phyloP scores from a whole-genome alignment of 176 grass and related monocot genomes.

The Musa schizocarpa region DNA sequence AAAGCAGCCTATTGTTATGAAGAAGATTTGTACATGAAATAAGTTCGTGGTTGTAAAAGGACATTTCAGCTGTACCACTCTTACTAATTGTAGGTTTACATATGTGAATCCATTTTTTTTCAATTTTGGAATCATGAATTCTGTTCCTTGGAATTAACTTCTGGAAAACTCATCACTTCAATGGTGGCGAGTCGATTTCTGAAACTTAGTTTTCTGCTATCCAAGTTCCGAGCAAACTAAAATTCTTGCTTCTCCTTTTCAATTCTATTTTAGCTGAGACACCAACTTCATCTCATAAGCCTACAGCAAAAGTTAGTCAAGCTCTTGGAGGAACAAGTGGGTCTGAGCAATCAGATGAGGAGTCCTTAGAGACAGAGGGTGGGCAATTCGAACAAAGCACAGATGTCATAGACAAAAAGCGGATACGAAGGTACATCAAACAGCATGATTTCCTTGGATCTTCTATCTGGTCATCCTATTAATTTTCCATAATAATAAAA shows the following conservation, averaged over 20 bases:
- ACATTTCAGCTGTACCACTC: background rate
- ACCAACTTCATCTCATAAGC: slow-evolving; percentile 64
- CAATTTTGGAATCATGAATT: background rate
- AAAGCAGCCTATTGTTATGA: background rate
- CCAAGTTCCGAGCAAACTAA: background rate
- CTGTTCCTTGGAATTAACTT: too few species aligned
- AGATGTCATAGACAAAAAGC: slow-evolving; percentile 41
- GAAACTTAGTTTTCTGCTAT: background rate
- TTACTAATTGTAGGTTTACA: background rate
- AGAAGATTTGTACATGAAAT: background rate
- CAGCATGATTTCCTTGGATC: background rate
- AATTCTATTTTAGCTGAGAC: slow-evolving; percentile 38
- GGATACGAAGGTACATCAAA: slow-evolving; percentile 56
- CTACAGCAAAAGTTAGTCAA: slow-evolving; percentile 53
- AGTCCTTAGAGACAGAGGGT: slow-evolving; percentile 43
- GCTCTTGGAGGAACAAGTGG: slow-evolving; percentile 54
- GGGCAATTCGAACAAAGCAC: slow-evolving; percentile 52
- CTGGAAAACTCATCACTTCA: too few species aligned
- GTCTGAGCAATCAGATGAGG: slow-evolving; percentile 69
- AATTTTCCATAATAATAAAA: too few species aligned
- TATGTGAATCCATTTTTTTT: too few species aligned
- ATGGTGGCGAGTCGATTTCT: background rate
- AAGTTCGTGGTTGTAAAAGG: background rate
- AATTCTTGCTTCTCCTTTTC: slow-evolving; percentile 13
- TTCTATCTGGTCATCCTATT: too few species aligned